A percentile compares a stretch with the other conserved stretches of the same genome.
Conservation (phyloP, 371 early-diverging fungal species). For the Mucor sp. region DNA sequence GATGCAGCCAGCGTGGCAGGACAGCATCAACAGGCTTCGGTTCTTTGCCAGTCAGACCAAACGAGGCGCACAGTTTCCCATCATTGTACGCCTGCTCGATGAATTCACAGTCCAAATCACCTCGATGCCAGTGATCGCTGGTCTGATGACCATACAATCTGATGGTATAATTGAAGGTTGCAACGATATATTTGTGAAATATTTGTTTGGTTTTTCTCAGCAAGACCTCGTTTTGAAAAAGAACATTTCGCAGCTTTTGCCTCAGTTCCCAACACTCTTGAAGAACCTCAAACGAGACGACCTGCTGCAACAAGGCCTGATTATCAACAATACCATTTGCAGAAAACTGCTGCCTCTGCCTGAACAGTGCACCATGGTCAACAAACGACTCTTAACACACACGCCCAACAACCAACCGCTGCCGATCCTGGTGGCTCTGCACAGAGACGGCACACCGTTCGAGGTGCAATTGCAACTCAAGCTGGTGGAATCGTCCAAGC, state of each 20-base stretch:
- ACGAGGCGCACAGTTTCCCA: constrained; percentile 61
- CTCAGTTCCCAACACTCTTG: constrained; percentile 60
- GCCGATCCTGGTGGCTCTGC: constrained; percentile 60
- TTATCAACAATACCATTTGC: constrained; percentile 42
- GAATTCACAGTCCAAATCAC: constrained; percentile 54
- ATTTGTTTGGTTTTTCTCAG: constrained; percentile 65
- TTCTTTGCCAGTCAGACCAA: constrained; percentile 65
- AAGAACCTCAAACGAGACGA: constrained; percentile 40
- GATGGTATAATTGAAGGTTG: constrained; percentile 63
- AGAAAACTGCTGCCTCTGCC: constrained; percentile 27
- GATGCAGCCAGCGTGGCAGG: not conserved
- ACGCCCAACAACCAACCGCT: constrained; percentile 43
- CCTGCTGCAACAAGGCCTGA: constrained; percentile 36
- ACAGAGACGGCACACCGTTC: constrained; percentile 66
- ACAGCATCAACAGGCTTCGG: constrained; percentile 51
- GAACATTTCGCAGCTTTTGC: constrained; percentile 58
- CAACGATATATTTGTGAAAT: constrained; percentile 67
- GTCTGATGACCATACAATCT: constrained; percentile 61
- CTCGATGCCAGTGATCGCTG: constrained; percentile 71
- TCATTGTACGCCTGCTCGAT: constrained; percentile 47
- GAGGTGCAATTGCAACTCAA: constrained; percentile 68
- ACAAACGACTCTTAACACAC: constrained; percentile 28
- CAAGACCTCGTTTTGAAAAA: constrained; percentile 51
- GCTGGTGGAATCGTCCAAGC: constrained; percentile 29
- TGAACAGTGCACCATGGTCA: not conserved